Conservation (phyloP, 2,329 filamentous ascomycete genomes). For the Penicillium sp. region DNA sequence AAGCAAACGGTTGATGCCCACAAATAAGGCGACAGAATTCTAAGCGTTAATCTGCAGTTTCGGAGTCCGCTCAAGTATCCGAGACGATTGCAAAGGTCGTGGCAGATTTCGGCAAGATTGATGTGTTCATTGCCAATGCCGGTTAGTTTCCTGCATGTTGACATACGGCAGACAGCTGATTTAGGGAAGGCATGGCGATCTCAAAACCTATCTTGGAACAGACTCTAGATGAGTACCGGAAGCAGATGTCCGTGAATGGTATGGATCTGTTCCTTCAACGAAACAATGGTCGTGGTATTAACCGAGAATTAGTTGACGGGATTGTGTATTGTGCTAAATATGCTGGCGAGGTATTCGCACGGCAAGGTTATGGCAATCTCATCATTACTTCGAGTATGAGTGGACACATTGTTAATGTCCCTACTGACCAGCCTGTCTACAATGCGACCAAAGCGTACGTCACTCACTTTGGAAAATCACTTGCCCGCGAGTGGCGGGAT, state of each 20-base stretch:
- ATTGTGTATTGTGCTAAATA: constrained; percentile 48
- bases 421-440: constrained; percentile 56
- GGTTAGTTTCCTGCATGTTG: constrained; percentile 23
- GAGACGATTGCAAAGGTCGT: constrained; percentile 36
- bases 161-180: constrained; percentile 2
- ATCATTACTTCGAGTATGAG: constrained; percentile 55
- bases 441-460: constrained; percentile 58
- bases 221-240: constrained; percentile 51
- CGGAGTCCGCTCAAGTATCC: constrained; percentile 39
- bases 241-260: constrained; percentile 57
- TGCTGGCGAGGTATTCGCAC: constrained; percentile 45
- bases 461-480: constrained; percentile 55
- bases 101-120: constrained; percentile 44
- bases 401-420: constrained; percentile 52
- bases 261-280: constrained; percentile 17
- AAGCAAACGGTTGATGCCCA: not conserved
- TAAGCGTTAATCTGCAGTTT: constrained; percentile 33
- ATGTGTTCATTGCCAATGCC: constrained; percentile 47
- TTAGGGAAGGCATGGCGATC: constrained; percentile 47
- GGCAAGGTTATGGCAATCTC: constrained; percentile 43
- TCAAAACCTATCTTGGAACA: constrained; percentile 57
- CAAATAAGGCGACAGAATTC: not conserved
- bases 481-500: constrained; percentile 57
- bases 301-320: constrained; percentile 42
- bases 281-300: not conserved